Percentiles rank a stretch among this genome's conserved stretches.
These are phyloP conservation scores for Lipomyces starkeyi DNA, from an alignment of 805 yeast genomes.

Conservation along the genomic window DNA sequence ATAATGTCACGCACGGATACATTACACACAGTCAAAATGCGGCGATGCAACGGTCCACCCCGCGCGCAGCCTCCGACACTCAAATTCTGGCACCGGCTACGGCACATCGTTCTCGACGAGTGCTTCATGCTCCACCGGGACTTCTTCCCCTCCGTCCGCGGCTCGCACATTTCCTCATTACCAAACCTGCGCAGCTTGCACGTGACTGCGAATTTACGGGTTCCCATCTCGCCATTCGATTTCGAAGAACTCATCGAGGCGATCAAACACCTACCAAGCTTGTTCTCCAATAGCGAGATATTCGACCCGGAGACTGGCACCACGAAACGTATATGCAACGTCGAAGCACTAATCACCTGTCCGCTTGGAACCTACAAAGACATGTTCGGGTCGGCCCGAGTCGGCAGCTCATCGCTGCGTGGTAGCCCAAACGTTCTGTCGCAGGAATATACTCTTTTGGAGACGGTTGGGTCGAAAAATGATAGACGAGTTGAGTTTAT, in stretches of 20 bases:
- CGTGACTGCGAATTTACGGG: background rate
- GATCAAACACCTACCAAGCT: background rate
- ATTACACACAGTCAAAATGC: background rate
- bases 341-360: background rate
- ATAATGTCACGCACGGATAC: background rate
- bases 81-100: background rate
- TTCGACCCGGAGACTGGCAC: background rate
- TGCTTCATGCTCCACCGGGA: conserved; percentile 2
- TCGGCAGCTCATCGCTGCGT: background rate
- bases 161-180: background rate
- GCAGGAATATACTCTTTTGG: background rate
- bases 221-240: background rate
- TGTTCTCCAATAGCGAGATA: background rate
- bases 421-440: background rate
- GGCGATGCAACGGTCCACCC: background rate
- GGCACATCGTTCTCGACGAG: background rate
- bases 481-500: background rate
- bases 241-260: background rate
- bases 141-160: background rate
- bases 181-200: background rate
- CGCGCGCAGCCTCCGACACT: background rate
- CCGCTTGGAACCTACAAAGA: background rate
- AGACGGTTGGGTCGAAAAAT: background rate
- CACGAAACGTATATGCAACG: background rate
- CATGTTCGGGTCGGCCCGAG: background rate